These are phyloP conservation scores for Talaromyces sp. DNA, from an alignment of 2,329 filamentous ascomycete genomes.

Conservation along the genomic window DNA sequence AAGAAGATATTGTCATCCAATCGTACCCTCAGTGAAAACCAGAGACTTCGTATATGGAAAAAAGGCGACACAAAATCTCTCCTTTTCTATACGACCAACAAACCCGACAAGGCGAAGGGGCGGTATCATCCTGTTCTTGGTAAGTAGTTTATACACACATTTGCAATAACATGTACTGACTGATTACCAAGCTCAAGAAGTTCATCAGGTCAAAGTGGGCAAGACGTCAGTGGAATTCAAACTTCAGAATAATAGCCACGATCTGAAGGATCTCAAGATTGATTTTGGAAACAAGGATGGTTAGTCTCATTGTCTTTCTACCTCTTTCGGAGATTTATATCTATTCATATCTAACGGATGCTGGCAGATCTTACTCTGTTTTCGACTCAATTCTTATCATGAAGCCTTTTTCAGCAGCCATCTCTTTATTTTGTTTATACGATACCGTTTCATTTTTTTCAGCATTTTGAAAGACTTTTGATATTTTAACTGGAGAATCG, in stretches of 20 bases:
- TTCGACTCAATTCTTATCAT: not conserved
- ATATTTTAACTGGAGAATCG: not conserved
- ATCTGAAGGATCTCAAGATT: constrained; percentile 11
- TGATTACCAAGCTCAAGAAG: not conserved
- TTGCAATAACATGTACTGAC: not conserved
- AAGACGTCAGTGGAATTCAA: constrained; percentile 9
- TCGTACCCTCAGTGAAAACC: constrained; percentile 17
- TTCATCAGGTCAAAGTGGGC: not conserved
- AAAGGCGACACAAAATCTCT: not conserved
- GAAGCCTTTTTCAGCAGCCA: not conserved
- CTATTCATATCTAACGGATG: not conserved
- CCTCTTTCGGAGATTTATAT: not conserved
- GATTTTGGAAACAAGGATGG: not conserved
- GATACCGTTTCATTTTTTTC: not conserved
- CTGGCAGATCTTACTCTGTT: not conserved
- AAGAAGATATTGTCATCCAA: constrained; percentile 17
- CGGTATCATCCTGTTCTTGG: constrained; percentile 18
- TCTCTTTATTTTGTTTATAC: not conserved
- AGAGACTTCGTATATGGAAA: constrained; percentile 20
- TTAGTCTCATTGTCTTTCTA: not conserved
- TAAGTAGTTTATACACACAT: not conserved
- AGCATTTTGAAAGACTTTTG: not conserved
- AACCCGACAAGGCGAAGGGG: constrained; percentile 1
- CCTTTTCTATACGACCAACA: constrained; percentile 14
- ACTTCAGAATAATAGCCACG: constrained; percentile 1